Conservation (phyloP, 345 rosid genomes). For the Eucalyptus leucophloia region DNA sequence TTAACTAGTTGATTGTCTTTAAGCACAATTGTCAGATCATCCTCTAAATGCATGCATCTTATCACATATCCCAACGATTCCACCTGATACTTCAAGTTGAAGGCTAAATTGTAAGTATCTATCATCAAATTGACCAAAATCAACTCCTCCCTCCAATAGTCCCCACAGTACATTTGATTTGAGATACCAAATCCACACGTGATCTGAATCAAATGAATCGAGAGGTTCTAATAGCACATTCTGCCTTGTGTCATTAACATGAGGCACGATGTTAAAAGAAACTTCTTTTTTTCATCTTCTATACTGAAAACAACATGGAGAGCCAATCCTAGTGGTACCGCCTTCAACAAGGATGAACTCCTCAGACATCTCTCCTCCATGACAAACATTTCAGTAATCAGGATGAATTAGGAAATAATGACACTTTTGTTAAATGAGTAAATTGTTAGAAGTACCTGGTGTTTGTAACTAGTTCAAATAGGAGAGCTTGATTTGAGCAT, state of each 20-base stretch:
- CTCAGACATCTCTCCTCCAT: neutral
- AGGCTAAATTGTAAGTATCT: neutral
- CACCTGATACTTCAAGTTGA: accelerated
- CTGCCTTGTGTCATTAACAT: accelerated
- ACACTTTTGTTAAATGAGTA: neutral
- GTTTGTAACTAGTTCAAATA: neutral
- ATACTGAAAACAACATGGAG: neutral
- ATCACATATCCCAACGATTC: neutral
- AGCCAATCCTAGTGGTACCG: neutral
- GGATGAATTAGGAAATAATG: neutral
- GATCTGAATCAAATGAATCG: accelerated
- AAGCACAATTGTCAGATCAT: neutral
- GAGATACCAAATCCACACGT: neutral
- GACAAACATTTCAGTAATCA: accelerated
- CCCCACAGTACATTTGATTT: neutral
- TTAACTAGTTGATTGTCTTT: no score
- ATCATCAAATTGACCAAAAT: neutral
- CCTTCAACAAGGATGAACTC: neutral
- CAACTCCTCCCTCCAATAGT: neutral
- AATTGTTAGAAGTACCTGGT: neutral
- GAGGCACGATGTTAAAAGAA: neutral
- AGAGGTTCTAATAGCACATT: neutral
- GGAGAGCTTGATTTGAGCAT: neutral
- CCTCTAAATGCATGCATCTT: neutral
- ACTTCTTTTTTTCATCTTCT: neutral